A percentile compares a stretch with the other conserved stretches of the same genome.
These are phyloP conservation scores for Gleditsia sinensis DNA, from an alignment of 306 rosid species.

Conservation along the genomic window DNA sequence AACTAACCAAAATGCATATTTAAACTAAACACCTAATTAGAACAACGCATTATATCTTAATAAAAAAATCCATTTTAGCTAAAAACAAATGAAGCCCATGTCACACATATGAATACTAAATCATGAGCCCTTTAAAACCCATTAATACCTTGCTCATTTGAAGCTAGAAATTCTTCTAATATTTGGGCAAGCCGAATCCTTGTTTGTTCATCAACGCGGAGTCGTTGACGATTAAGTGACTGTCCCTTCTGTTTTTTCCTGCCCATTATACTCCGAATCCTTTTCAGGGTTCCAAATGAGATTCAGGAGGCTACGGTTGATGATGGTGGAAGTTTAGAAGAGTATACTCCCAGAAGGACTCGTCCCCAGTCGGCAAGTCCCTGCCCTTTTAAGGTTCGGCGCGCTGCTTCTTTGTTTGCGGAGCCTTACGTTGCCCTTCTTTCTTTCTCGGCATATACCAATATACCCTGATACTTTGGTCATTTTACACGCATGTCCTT, in stretches of 20 bases:
- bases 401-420: background rate
- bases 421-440: background rate
- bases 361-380: background rate
- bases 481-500: background rate
- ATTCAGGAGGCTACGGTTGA: background rate
- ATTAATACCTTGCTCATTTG: constrained; percentile 55
- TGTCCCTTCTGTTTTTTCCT: constrained; percentile 34
- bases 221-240: constrained; percentile 5
- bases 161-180: constrained; percentile 42
- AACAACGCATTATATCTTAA: background rate
- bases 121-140: background rate
- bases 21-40: background rate
- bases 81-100: background rate
- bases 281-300: background rate
- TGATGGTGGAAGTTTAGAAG: background rate
- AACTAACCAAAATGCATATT: constrained; percentile 20
- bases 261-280: background rate
- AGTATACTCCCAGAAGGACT: background rate
- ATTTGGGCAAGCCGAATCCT: constrained; percentile 35
- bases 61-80: too few relatives aligned
- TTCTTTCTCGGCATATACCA: background rate
- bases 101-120: background rate
- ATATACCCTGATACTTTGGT: background rate
- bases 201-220: constrained; percentile 34
- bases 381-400: background rate